Percentiles rank a stretch among this genome's conserved stretches.
phyloP scores from a whole-genome alignment of 176 grass and related monocot species.

The Chrysopogon serrulatus region DNA sequence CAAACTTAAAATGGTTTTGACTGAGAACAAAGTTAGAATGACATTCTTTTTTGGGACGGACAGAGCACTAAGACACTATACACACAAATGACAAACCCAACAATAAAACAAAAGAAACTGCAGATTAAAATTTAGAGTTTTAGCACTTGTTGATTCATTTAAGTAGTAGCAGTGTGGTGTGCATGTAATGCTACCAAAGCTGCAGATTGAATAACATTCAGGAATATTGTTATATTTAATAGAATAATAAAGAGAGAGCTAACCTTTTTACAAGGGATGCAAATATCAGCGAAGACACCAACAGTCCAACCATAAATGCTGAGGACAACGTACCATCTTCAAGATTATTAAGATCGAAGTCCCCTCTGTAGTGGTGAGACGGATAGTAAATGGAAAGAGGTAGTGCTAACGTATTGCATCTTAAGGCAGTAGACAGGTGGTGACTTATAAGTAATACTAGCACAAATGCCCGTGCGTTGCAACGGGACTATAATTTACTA shows the following conservation, averaged over 20 bases:
- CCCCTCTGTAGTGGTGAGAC: slow-evolving; percentile 52
- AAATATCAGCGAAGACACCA: slow-evolving; percentile 88
- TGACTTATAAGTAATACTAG: not conserved
- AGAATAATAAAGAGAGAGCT: not conserved
- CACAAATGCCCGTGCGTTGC: no score
- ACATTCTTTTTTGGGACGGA: no score
- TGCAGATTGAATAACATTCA: not conserved
- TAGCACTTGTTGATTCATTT: not conserved
- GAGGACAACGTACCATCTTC: slow-evolving; percentile 97
- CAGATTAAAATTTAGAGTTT: not conserved
- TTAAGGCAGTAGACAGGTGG: not conserved
- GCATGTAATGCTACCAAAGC: not conserved
- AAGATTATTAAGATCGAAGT: slow-evolving; percentile 87
- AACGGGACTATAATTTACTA: no score
- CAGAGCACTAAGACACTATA: not conserved
- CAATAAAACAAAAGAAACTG: not conserved
- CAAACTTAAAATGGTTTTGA: no score
- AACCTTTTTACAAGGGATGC: slow-evolving; percentile 87
- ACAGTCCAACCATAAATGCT: slow-evolving; percentile 97
- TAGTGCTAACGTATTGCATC: not conserved
- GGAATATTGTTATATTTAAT: not conserved
- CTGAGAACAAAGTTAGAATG: no score
- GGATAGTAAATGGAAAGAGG: not conserved
- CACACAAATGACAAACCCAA: not conserved
- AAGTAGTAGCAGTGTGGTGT: not conserved